Conservation (phyloP, 768 basidiomycete genomes). For the Megacollybia marginata region DNA sequence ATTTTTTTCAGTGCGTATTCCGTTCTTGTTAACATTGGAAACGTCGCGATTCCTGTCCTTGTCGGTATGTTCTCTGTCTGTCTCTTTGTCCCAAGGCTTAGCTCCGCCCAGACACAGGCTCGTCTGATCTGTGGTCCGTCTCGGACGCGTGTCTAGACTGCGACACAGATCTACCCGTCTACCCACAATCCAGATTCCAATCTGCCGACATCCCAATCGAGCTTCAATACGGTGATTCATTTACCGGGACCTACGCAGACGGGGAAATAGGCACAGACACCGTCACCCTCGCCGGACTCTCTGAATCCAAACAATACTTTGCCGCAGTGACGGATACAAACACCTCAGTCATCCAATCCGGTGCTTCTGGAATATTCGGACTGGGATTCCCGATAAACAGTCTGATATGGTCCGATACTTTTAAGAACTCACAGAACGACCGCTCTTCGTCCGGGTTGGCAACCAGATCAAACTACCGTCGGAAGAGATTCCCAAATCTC, state of each 20-base stretch:
- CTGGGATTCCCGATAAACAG: constrained; percentile 70
- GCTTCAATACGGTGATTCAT: constrained; percentile 66
- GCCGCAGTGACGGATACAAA: constrained; percentile 66
- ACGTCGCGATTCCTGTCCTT: constrained; percentile 43
- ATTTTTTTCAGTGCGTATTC: constrained; percentile 50
- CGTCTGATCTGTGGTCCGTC: constrained; percentile 70
- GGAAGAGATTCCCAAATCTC: not conserved
- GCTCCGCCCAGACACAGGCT: constrained; percentile 71
- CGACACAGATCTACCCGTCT: constrained; percentile 35
- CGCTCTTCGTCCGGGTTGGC: not conserved
- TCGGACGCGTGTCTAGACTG: constrained; percentile 48
- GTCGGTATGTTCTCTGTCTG: constrained; percentile 37
- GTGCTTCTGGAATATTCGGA: constrained; percentile 63
- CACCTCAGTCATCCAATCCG: constrained; percentile 48
- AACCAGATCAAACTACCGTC: not conserved
- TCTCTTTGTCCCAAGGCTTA: not conserved
- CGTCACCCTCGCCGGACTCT: constrained; percentile 46
- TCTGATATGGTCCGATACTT: constrained; percentile 37
- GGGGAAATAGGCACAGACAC: constrained; percentile 58
- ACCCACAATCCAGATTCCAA: constrained; percentile 43
- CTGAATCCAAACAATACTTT: constrained; percentile 46
- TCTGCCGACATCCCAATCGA: constrained; percentile 36
- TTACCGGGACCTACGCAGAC: constrained; percentile 58
- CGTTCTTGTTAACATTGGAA: constrained; percentile 52
- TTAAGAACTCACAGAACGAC: constrained; percentile 11